These are phyloP conservation scores for Rhodomyrtus psidioides DNA, from an alignment of 441 rosid genomes.

Conservation along the genomic window DNA sequence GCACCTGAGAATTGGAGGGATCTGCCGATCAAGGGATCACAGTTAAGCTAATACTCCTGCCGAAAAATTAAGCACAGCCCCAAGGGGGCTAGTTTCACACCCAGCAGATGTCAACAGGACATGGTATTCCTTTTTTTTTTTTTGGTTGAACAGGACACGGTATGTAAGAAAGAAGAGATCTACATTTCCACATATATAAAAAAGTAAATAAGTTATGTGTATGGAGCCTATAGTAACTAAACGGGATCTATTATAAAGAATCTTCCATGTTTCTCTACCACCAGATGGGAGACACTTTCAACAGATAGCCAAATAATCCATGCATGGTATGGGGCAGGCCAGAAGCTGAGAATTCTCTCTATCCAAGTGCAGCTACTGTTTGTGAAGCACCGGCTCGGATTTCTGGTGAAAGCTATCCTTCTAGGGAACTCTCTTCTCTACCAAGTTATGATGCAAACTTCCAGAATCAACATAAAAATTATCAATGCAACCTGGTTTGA, in stretches of 20 bases:
- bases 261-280: background rate
- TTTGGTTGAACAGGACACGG: conserved; percentile 26
- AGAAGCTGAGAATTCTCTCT: background rate
- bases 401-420: background rate
- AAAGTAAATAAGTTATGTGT: background rate
- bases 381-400: background rate
- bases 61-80: conserved; percentile 52
- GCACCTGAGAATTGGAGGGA: conserved; percentile 58
- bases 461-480: background rate
- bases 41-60: conserved; percentile 61
- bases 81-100: conserved; percentile 51
- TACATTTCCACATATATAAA: background rate
- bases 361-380: background rate
- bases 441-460: background rate
- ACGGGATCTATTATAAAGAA: background rate
- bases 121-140: conserved; percentile 24
- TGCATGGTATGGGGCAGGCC: background rate
- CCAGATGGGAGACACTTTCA: background rate
- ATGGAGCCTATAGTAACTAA: background rate
- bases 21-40: conserved; percentile 62
- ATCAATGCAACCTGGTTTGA: background rate
- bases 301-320: background rate
- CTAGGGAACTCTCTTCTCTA: background rate
- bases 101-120: conserved; percentile 49
- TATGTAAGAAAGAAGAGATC: background rate